Conservation (phyloP, 208 protist genomes). For the Trypanosoma conorhini region DNA sequence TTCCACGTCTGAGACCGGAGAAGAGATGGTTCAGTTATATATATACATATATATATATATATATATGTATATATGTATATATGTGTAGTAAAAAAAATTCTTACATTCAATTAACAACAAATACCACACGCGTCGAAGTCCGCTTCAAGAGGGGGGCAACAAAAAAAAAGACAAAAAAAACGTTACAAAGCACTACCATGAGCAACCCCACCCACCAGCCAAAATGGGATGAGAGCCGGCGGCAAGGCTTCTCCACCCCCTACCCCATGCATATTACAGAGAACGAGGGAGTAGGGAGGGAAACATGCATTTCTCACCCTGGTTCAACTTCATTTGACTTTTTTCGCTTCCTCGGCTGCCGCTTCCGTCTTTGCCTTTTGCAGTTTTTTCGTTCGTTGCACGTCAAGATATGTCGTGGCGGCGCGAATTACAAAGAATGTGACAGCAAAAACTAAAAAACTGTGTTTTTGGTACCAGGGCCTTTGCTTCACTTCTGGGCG, state of each 20-base stretch:
- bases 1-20: no score
- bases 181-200: no score
- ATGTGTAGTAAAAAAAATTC: no score
- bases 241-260: background rate
- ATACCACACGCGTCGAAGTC: no score
- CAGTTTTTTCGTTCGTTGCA: slow-evolving; percentile 19
- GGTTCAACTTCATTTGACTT: slow-evolving; percentile 21
- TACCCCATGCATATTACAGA: background rate
- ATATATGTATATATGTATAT: no score
- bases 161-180: no score
- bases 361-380: background rate
- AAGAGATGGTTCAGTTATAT: no score
- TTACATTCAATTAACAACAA: no score
- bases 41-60: no score
- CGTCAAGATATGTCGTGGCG: slow-evolving; percentile 39
- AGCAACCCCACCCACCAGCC: no score
- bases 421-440: slow-evolving; percentile 47
- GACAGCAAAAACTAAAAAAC: slow-evolving; percentile 24
- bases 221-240: no score
- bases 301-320: background rate
- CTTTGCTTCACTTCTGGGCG: slow-evolving; percentile 20
- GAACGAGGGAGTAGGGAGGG: background rate
- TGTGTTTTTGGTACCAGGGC: slow-evolving; percentile 40
- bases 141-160: no score
- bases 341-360: slow-evolving; percentile 12